These are phyloP conservation scores for Scalesia atractyloides DNA, from an alignment of 129 eudicot species.

Conservation along the genomic window DNA sequence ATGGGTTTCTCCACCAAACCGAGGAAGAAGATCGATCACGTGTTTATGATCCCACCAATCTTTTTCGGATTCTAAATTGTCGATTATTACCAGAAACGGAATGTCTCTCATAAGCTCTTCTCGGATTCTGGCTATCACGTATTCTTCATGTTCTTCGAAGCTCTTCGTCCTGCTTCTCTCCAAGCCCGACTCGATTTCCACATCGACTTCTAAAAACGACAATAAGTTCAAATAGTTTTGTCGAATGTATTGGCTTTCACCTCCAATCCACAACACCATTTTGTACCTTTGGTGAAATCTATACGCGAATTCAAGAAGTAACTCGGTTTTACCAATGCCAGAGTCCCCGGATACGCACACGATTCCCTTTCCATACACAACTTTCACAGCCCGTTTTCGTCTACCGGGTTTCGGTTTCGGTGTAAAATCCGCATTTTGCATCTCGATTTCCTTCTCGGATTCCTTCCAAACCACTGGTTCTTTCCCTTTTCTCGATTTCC, in stretches of 20 bases:
- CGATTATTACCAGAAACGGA: constrained; percentile 79
- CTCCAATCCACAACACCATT: constrained; percentile 98
- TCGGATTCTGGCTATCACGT: constrained; percentile 76
- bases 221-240: constrained; percentile 83
- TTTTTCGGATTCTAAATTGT: constrained; percentile 88
- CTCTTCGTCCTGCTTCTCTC: constrained; percentile 75
- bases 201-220: constrained; percentile 84
- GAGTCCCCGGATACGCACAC: constrained; percentile 91
- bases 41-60: constrained; percentile 95
- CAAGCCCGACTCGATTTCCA: constrained; percentile 64
- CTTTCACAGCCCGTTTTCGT: constrained; percentile 63
- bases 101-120: constrained; percentile 93
- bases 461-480: constrained; percentile 92
- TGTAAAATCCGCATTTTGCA: constrained; percentile 58
- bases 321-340: constrained; percentile 96
- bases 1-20: constrained; percentile 97
- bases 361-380: constrained; percentile 92
- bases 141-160: constrained; percentile 98
- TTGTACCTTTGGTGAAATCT: constrained; percentile 87
- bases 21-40: constrained; percentile 93
- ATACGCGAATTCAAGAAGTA: constrained; percentile 88
- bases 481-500: constrained; percentile 72
- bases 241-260: constrained; percentile 90
- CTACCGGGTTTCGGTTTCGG: constrained; percentile 51
- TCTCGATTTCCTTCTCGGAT: constrained; percentile 93